Base-by-base conservation (phyloP, 2,329 filamentous ascomycete genomes). In the Sclerotinia spermophila region DNA sequence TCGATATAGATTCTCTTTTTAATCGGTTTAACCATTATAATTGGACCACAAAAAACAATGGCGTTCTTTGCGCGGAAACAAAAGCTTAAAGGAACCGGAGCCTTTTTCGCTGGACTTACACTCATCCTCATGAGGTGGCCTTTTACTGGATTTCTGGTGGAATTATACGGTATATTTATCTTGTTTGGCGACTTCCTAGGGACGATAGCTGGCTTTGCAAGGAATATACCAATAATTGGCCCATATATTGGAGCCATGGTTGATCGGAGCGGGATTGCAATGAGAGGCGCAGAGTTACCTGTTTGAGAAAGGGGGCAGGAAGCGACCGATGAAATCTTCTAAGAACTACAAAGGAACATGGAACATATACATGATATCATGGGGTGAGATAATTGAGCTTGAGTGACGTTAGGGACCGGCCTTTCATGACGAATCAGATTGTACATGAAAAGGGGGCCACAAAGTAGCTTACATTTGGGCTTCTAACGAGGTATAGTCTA, bases 141-240 rank as follows among this genome's bases (percentile, higher is more conserved):
- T 0, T 86, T 99, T 69, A 87, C 96, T 73, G 96, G 96, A 40
- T 99, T 99, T 82, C 78, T 91, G 71, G 87, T 98, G 76, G 96
- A 99, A 82, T 82, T 95, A 5, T 98, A 98, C 82, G 96, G 96
- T 42, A 95, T 99, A 75, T 87, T 96, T 75, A 87, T 97, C 67
- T 84, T 99, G 48, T 99, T 99, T 82, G 96, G 96, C 48, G 96
- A 99, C 81, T 98, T 98, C 82, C 86, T 98, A 71, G 92, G 94
- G 64, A 98, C 95, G 30, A 94, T 98, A 74, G 92, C 92, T 0
- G 89, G 92, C 24, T 97, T 98, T 78, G 92, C 93, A 53, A 89
- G 92, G 70, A 93, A 92, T 72, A 82, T 97, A 17, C 95, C 96
- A 0, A 86, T 97, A 11, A 84, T 98, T 8, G 95, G 95, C 5